Evolutionary conservation across 1,284 basidiomycete species (phyloP), one percentile per base, ranked within the genome.

Genomic region (Tylopilus sp.): DNA sequence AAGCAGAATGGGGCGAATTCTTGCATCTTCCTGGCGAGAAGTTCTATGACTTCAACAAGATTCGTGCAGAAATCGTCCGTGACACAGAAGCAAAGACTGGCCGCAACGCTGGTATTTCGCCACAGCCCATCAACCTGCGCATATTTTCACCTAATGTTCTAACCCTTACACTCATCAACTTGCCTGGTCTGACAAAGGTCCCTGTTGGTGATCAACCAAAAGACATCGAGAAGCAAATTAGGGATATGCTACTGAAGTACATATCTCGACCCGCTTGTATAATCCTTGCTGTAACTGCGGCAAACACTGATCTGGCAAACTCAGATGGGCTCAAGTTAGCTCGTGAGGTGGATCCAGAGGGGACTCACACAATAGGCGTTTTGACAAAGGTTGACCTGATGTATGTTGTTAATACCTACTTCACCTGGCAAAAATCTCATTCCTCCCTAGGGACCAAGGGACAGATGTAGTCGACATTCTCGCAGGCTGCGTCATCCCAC

Each of bases 391-490:
- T 99, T 58, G 97, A 99, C 79, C 84, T 99, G 69, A 99, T 99
- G 97, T 95, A 72, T 73, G 92, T 85, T 10, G 57, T 33, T 58
- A 24, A 44, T 39, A 41, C 53, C 53, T 53, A 54, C 64, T 61
- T 68, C 16, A 12, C 41, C 4, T 53, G 29, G 22, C 39, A 58
- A 26, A 47, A 53, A 18, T 61, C 62, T 79, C 29, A 78, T 38
- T 52, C 38, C 18, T 57, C 38, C 47, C 36, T 63, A 96, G 94
- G 95, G 97, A 99, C 83, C 87, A 87, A 74, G 97, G 97, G 58
- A 99, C 97, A 13, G 97, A 99, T 79, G 97, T 99, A 49, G 95
- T 99, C 53, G 97, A 99, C 79, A 99, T 99, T 78, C 90, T 99
- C 53, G 97, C 97, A 38, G 97, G 97, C n/a, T 90, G 97, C 62